Percentiles rank a stretch among this genome's conserved stretches.
phyloP scores from a whole-genome alignment of 306 rosid genomes.

The Biancaea sappan region DNA sequence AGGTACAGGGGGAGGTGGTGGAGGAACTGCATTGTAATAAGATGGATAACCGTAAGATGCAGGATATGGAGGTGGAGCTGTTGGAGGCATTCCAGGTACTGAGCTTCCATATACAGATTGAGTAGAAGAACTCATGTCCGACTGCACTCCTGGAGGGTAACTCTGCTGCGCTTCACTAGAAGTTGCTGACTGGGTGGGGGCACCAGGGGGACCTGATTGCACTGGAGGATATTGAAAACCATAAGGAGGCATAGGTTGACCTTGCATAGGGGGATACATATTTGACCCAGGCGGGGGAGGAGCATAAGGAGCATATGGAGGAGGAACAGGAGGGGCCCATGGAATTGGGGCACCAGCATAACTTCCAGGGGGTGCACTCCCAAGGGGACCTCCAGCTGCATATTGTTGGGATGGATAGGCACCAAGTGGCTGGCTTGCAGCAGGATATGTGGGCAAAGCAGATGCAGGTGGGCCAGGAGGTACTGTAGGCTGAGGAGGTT shows the following conservation, averaged over 20 bases:
- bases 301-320: slow-evolving; percentile 73
- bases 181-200: slow-evolving; percentile 62
- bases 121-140: slow-evolving; percentile 57
- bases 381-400: slow-evolving; percentile 71
- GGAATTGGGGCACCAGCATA: slow-evolving; percentile 74
- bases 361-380: slow-evolving; percentile 69
- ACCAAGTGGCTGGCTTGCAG: slow-evolving; percentile 68
- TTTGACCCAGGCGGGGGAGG: slow-evolving; percentile 90
- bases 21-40: slow-evolving; percentile 81
- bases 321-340: slow-evolving; percentile 92
- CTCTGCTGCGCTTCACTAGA: slow-evolving; percentile 73
- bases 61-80: slow-evolving; percentile 67
- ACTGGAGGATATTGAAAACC: slow-evolving; percentile 76
- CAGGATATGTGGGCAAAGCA: slow-evolving; percentile 71
- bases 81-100: slow-evolving; percentile 62
- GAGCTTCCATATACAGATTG: slow-evolving; percentile 66
- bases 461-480: slow-evolving; percentile 87
- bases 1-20: slow-evolving; percentile 67
- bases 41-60: slow-evolving; percentile 79
- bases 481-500: slow-evolving; percentile 90
- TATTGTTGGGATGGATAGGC: slow-evolving; percentile 92
- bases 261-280: slow-evolving; percentile 73
- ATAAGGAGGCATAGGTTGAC: slow-evolving; percentile 81
- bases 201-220: slow-evolving; percentile 75
- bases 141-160: slow-evolving; percentile 87